phyloP scores from a whole-genome alignment of 2,329 filamentous ascomycete genomes.

The Penicillium vulpinum region DNA sequence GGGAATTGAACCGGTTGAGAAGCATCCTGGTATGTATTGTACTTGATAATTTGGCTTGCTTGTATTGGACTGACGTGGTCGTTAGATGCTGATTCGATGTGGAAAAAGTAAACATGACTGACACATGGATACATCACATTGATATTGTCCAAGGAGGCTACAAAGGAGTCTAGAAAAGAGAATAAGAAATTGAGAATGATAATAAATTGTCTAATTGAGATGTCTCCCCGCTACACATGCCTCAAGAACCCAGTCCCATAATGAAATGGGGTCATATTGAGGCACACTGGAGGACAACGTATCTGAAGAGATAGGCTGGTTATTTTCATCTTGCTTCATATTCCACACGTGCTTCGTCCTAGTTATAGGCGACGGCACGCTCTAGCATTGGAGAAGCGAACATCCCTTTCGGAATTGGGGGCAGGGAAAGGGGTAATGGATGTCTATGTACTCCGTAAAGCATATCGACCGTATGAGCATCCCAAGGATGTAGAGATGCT shows the following conservation, averaged over 20 bases:
- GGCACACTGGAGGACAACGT: conserved; percentile 39
- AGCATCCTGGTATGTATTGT: conserved; percentile 36
- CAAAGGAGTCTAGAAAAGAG: background rate
- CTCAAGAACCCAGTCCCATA: conserved; percentile 48
- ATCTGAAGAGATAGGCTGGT: conserved; percentile 26
- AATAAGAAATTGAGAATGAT: background rate
- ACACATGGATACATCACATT: background rate
- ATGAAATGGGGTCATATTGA: conserved; percentile 47
- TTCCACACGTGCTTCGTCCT: conserved; percentile 59
- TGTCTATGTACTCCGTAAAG: background rate
- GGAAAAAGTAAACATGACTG: conserved; percentile 12
- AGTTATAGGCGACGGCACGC: conserved; percentile 52
- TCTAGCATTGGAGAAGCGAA: conserved; percentile 57
- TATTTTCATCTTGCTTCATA: conserved; percentile 56
- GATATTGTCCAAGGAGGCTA: background rate
- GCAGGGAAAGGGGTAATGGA: background rate
- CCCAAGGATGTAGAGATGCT: background rate
- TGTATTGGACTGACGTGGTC: conserved; percentile 2
- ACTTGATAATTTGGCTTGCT: background rate
- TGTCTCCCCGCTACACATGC: conserved; percentile 48
- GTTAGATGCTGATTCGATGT: conserved; percentile 39
- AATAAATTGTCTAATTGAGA: conserved; percentile 12
- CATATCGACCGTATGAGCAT: background rate
- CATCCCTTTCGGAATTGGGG: conserved; percentile 8
- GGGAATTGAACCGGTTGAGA: conserved; percentile 45